These are phyloP conservation scores for Rhodotorula sp. DNA, from an alignment of 1,284 basidiomycete genomes.

Conservation along the genomic window DNA sequence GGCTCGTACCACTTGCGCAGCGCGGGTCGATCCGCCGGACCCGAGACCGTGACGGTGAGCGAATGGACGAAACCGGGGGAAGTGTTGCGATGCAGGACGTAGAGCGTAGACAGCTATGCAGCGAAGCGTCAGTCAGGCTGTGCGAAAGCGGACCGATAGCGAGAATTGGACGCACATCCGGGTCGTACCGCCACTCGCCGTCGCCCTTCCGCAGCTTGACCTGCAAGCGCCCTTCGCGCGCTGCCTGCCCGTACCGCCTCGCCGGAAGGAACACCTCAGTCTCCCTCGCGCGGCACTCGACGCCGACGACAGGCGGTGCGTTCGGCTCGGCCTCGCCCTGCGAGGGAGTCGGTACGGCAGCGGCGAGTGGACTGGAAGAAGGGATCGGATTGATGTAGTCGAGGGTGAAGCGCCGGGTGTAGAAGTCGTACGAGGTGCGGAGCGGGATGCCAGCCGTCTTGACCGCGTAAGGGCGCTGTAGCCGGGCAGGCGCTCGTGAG, in stretches of 20 bases:
- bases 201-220: constrained; percentile 31
- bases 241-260: constrained; percentile 29
- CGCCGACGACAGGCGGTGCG: constrained; percentile 22
- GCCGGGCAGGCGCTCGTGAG: too few relatives aligned
- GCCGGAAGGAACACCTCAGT: constrained; percentile 46
- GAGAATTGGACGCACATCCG: constrained; percentile 25
- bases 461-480: constrained; percentile 48
- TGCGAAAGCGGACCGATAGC: too few relatives aligned
- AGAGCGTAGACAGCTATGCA: constrained; percentile 40
- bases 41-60: constrained; percentile 18
- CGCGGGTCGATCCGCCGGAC: constrained; percentile 14
- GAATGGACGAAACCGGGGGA: constrained; percentile 37
- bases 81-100: constrained; percentile 31
- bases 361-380: not conserved
- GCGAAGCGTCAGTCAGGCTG: too few relatives aligned
- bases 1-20: constrained; percentile 25
- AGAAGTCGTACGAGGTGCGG: constrained; percentile 42
- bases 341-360: not conserved
- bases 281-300: constrained; percentile 25
- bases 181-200: constrained; percentile 40
- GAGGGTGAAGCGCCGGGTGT: constrained; percentile 43
- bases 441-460: constrained; percentile 49
- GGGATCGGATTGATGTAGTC: constrained; percentile 45
- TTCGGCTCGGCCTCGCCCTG: constrained; percentile 3
- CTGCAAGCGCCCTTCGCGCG: constrained; percentile 9